Base-by-base conservation (phyloP, 768 basidiomycete genomes). In the Rhizopogon vesiculosus region DNA sequence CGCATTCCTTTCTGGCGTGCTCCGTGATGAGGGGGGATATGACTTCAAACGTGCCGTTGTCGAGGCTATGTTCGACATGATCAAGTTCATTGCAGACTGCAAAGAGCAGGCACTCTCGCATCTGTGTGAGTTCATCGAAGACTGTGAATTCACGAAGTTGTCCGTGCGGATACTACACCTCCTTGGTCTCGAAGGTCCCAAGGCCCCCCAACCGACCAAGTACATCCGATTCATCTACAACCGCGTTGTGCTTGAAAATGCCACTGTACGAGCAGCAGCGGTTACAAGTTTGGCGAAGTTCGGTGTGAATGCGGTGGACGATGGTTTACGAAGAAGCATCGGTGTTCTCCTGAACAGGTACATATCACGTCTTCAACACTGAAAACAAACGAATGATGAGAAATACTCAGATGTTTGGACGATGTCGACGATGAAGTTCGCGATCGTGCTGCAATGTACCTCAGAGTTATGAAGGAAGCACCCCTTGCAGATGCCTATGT, bases 171-270 rank as follows among this genome's bases (percentile, higher is more conserved):
- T 99, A 63, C 81, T 99, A 25, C 91, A 99, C 67, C 76, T 99
- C 39, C 85, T 99, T 45, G 97, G 97, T 35, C 81, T 94, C 56
- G 97, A 99, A 73, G 97, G 96, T 9, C 96, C 97, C 33, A 91
- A 92, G 68, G 88, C 95, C 29, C 86, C 89, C n/a, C 91, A 97
- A 70, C 97, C 97, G 10, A 88, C 93, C 51, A 98, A 98, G 74
- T 99, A 96, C 69, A 99, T 99, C 68, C 90, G 97, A 43, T 98
- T 95, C 78, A 99, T 99, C 67, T 99, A 99, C 75, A 99, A 99
- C 74, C 93, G 97, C 29, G 97, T 99, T 22, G 94, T 99, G 15
- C 76, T 99, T 64, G 97, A 99, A 74, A 99, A 98, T 63, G 93
- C 97, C 5, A 94, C 95, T 45, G 97, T 99, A 50, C 81, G 97